Base-by-base conservation (phyloP, 441 rosid species). In the Brassica hybrid region DNA sequence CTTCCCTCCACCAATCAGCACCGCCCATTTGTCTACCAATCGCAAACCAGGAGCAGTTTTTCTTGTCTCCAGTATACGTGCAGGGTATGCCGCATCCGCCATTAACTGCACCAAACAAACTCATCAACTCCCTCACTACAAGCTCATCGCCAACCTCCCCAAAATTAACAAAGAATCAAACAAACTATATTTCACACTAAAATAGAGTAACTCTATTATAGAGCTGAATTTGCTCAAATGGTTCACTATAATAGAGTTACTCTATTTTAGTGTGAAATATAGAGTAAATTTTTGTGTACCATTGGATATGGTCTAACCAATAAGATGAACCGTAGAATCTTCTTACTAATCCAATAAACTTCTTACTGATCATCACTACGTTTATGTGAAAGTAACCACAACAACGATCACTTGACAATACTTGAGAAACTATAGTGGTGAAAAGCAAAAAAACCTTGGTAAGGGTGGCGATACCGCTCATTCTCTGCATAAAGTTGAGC, bases 11-110 rank as follows among this genome's bases (percentile, higher is more conserved):
- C 97, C 97, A 87, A 96, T 92, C 72, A 91, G 86, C 63, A 95
- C 99, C 80, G 96, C 99, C 96, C 99, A 94, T 85, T 96, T 94
- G 76, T 96, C 99, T 57, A 94, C 92, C 80, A 96, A 83, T 74
- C 94, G 90, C 83, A 92, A 81, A 73, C 93, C 94, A 57, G 99
- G 97, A 77, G 97, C 98, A 12, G 98, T 94, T 87, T 96, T 94
- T 50, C 97, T 88, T 0, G 98, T 96, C 94, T 96, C 97, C 71
- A 96, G 78, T 67, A 96, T 92, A 79, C 78, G 54, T 50, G 98
- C 97, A 64, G 98, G 99, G 73, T 61, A 70, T 62, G 99, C 97
- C 19, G 97, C 97, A 85, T 94, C 93, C 64, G 93, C 94, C 99
- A 96, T 94, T 73, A 89, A 91, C 98, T 93, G 81, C 76, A 83